Evolutionary conservation across 345 rosid species (phyloP).

Genomic region (Eucalyptus coolabah): DNA sequence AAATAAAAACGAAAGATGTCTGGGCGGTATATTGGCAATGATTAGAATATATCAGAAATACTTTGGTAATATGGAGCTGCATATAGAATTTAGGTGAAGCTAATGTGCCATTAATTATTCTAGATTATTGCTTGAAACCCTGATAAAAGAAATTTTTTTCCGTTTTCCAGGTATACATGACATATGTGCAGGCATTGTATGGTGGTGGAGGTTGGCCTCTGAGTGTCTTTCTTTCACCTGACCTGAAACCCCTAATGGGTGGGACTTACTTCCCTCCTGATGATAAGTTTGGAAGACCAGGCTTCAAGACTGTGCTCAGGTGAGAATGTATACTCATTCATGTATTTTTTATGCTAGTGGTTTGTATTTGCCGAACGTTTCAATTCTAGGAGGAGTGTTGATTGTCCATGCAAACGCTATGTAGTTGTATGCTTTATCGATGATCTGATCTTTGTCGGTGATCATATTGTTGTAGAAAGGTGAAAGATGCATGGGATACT

Average conservation of each 20-base stretch:
- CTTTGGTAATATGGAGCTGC: background rate
- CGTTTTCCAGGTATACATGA: constrained; percentile 78
- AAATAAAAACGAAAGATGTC: background rate
- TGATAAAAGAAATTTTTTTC: background rate
- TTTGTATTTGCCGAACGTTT: background rate
- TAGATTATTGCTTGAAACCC: background rate
- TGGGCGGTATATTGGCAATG: background rate
- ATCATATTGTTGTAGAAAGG: constrained; percentile 30
- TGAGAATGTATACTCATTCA: background rate
- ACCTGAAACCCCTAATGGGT: constrained; percentile 91
- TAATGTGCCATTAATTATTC: background rate
- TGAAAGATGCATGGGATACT: constrained; percentile 71
- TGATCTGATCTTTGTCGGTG: background rate
- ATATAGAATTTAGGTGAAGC: background rate
- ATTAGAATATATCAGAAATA: background rate
- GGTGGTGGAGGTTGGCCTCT: constrained; percentile 88
- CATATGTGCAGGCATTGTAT: constrained; percentile 80
- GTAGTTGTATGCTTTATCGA: background rate
- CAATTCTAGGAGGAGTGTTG: background rate
- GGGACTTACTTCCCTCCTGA: constrained; percentile 95
- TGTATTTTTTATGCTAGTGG: background rate
- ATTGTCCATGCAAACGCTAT: background rate
- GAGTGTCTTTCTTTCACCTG: constrained; percentile 84
- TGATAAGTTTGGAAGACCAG: constrained; percentile 84
- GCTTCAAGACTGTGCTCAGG: constrained; percentile 83